Conservation (phyloP, 148 eudicot species). For the Rhododendron williamsianum region DNA sequence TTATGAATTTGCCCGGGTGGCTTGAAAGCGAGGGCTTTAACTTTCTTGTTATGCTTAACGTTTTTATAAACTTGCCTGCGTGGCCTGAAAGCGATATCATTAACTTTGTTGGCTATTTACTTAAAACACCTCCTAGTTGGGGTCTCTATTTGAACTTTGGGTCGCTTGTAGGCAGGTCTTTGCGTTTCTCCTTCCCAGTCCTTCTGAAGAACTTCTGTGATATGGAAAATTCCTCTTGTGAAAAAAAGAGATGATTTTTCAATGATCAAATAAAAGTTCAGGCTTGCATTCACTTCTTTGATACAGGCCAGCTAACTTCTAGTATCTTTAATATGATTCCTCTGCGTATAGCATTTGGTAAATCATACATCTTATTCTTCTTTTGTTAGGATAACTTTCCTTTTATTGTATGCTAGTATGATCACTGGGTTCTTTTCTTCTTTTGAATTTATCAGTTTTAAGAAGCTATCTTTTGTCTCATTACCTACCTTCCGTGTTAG, state of each 20-base stretch:
- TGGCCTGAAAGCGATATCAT: background rate
- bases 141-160: background rate
- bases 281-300: background rate
- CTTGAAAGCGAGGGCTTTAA: too few species aligned
- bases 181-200: background rate
- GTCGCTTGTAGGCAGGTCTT: background rate
- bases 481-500: background rate
- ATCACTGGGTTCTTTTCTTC: background rate
- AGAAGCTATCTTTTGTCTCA: background rate
- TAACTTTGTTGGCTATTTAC: background rate
- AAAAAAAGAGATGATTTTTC: background rate
- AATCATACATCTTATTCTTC: background rate
- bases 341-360: background rate
- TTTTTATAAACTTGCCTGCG: background rate
- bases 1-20: too few species aligned
- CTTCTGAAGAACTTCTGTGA: background rate
- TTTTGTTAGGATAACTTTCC: background rate
- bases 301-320: background rate
- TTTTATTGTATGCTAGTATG: background rate
- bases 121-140: background rate
- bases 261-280: background rate
- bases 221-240: background rate
- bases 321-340: background rate
- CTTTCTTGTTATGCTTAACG: too few species aligned
- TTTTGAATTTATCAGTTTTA: background rate